Base-by-base conservation (phyloP, 2,329 filamentous ascomycete genomes). In the Fusarium concolor region DNA sequence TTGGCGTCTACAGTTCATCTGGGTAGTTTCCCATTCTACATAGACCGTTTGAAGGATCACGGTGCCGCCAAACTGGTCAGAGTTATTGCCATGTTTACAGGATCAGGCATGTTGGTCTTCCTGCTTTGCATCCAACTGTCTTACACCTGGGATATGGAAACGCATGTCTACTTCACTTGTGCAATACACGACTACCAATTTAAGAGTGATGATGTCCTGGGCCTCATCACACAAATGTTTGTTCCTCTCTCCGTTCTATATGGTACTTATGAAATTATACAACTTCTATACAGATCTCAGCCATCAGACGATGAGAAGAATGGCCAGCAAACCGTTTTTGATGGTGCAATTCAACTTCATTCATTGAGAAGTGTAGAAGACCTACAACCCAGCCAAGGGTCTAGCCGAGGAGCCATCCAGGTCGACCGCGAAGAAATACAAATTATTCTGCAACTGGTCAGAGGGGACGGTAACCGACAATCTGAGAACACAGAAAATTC, bases 181-280 rank as follows among this genome's bases (percentile, higher is more conserved):
- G 22, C 22, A 1, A 3, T 55, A 10, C 4, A 2, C 0, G 31
- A 58, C 26, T 58, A 38, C 22, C 24, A 5, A 6, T 24, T 55
- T 5, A 18, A 14, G 9, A 31, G 7, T 1, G 1, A 17, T 0
- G 1, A 14, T 22, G 2, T 15, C 2, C 1, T 24, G 6, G 1
- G 1, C 5, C 3, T 20, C 0, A 3, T 55, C 3, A 3, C 20
- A 9, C 2, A 9, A 9, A 15, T 28, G 1, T 38, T 54, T 17
- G 49, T 45, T 20, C 49, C 55, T 11, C 3, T 55, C 2, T 4
- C 57, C 0, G 7, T 61, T 0, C 35, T 51, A 3, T 61, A 50
- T 11, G 31, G 38, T 3, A 61, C 44, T 0, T 50, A 58, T 5
- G 57, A 61, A 10, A 22, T 28, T 10, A 6, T 50, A n/a, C 29